Evolutionary conservation across 192 early-diverging fungal genomes (phyloP), one percentile per base, ranked within the genome.

Genomic region (Coemansia sp.): DNA sequence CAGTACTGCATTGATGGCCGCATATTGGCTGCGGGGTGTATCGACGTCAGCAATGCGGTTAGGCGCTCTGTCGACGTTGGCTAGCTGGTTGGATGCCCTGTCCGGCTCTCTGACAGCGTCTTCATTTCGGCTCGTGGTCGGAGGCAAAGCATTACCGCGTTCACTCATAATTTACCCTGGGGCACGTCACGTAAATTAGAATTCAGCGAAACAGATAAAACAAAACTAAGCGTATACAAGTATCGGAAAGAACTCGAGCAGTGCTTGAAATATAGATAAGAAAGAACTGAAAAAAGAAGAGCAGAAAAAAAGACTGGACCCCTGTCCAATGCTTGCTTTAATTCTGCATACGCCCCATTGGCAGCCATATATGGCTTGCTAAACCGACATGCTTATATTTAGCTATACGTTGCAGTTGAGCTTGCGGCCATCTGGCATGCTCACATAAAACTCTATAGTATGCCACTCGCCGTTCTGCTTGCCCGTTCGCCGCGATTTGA

Each of bases 201-300:
- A 86, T 54, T 92, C 93, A 69, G 64, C 94, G 41, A 92, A 94
- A 68, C 8, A 59, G 10, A 39, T 19, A 52, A 59, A 50, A 32
- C 2, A 54, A 22, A 32, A 54, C 18, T 45, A 18, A 50, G 12
- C 12, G 41, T n/a, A 9, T 20, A 22, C 22, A 22, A 9, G 19
- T 49, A 49, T 49, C 48, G 48, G 22, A 49, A 47, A 47, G 43
- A 13, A 18, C 13, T 13, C 43, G 43, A 47, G 13, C n/a, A 18
- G n/a, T 47, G n/a, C n/a, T 47, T 47, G 13, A n/a, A 18, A 18
- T 18, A 47, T 13, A 20, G 48, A 20, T 19, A 49, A 58, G 20
- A 27, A 43, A 39, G 37, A 24, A 37, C 35, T 9, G 10, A 27
- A 58, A 14, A 22, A 12, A 20, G 22, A 45, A 57, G 27, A 39